These are phyloP conservation scores for Porodaedalea pini DNA, from an alignment of 1,284 basidiomycete genomes.

Conservation along the genomic window DNA sequence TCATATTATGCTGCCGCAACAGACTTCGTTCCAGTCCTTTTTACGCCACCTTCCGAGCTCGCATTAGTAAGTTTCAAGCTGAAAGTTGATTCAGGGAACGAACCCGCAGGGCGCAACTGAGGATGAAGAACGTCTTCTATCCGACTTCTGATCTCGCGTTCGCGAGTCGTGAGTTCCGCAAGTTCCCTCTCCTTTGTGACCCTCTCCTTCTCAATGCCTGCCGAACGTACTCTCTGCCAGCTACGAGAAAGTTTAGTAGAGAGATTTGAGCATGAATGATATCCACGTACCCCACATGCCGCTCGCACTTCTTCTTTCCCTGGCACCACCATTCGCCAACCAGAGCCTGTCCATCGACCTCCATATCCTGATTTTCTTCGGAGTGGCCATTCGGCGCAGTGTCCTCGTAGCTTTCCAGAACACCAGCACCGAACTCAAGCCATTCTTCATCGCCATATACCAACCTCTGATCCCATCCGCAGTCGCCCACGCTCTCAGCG, in stretches of 20 bases:
- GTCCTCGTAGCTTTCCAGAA: constrained; percentile 66
- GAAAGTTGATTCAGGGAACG: constrained; percentile 12
- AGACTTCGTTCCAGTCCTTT: constrained; percentile 64
- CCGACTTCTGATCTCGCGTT: constrained; percentile 68
- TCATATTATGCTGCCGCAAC: constrained; percentile 21
- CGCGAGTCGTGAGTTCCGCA: constrained; percentile 58
- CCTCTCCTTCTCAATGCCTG: constrained; percentile 69
- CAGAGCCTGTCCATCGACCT: constrained; percentile 36
- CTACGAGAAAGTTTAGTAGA: constrained; percentile 34
- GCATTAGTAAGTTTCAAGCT: constrained; percentile 44
- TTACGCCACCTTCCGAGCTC: constrained; percentile 40
- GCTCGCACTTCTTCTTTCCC: constrained; percentile 69
- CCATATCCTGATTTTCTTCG: constrained; percentile 38
- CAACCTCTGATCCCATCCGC: constrained; percentile 83
- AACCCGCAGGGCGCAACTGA: constrained; percentile 34
- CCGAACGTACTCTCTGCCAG: constrained; percentile 73
- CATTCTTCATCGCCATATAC: constrained; percentile 76
- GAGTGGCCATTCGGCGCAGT: constrained; percentile 26
- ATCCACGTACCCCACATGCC: constrained; percentile 64
- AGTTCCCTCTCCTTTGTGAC: constrained; percentile 63
- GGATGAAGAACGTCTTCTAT: constrained; percentile 67
- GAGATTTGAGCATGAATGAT: constrained; percentile 6
- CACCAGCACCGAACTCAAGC: constrained; percentile 57
- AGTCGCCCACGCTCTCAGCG: constrained; percentile 55
- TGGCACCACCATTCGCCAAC: constrained; percentile 71